Conservation (phyloP, 2,329 filamentous ascomycete genomes). For the Cladophialophora yegresii region DNA sequence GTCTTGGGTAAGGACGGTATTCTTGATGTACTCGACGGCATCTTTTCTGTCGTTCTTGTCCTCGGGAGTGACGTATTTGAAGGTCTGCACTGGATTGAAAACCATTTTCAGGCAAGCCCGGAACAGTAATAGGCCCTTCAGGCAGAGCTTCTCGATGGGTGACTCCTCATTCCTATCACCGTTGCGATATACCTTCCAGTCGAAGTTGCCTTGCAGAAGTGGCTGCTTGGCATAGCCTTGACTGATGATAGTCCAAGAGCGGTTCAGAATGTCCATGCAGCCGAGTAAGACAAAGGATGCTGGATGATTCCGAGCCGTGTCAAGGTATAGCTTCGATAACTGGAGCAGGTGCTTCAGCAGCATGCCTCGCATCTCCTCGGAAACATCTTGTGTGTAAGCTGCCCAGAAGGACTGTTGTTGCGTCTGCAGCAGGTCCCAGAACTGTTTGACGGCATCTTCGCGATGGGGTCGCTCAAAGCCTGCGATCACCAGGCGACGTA, state of each 20-base stretch:
- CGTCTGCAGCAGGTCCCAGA: constrained; percentile 76
- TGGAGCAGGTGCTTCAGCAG: constrained; percentile 88
- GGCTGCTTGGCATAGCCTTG: constrained; percentile 31
- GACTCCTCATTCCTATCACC: constrained; percentile 53
- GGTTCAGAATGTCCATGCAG: constrained; percentile 72
- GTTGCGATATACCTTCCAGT: constrained; percentile 49
- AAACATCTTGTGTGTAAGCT: constrained; percentile 59
- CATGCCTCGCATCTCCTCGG: constrained; percentile 57
- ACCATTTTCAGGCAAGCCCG: constrained; percentile 83
- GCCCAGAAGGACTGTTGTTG: constrained; percentile 77
- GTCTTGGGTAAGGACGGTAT: constrained; percentile 71
- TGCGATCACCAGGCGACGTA: constrained; percentile 74
- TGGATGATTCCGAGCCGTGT: constrained; percentile 77
- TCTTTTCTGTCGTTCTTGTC: constrained; percentile 74
- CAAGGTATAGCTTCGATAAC: constrained; percentile 85
- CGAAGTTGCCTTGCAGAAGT: constrained; percentile 22
- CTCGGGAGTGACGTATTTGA: constrained; percentile 76
- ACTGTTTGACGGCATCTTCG: constrained; percentile 71
- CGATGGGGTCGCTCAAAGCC: constrained; percentile 83
- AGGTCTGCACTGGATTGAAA: constrained; percentile 75
- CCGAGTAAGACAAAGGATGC: constrained; percentile 80
- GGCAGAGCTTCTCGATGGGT: constrained; percentile 73
- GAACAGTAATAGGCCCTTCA: constrained; percentile 80
- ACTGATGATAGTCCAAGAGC: constrained; percentile 82
- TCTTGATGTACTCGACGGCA: constrained; percentile 69